Base-by-base conservation (phyloP, 768 basidiomycete genomes). In the Ramaria sp. region DNA sequence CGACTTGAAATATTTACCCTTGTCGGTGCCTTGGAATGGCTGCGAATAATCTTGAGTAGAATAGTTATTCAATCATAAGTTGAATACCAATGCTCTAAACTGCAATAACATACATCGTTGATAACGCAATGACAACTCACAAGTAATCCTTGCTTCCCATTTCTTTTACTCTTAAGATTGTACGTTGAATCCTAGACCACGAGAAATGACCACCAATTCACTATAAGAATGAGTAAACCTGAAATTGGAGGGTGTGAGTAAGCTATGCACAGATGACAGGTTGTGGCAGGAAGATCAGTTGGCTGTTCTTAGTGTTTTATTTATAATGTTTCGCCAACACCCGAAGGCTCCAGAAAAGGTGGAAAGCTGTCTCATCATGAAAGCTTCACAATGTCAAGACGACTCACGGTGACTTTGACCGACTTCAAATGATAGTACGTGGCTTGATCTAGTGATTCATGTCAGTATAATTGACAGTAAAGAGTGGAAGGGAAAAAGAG, bases 241-340 rank as follows among this genome's bases (percentile, higher is more conserved):
- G n/a, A n/a, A n/a, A n/a, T n/a, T 41, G 16, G 24, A 47, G 25
- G 5, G 20, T 44, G 24, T 18, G 45, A 47, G 15, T 22, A 25
- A 32, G 5, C 9, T 25, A 24, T 13, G 56, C 8, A 49, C n/a
- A 30, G 50, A 36, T 32, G 25, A n/a, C 6, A 41, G 20, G 4
- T 24, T 41, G 24, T 34, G 37, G 42, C 27, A 53, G 42, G 64
- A 55, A 53, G 61, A 66, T 79, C 77, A 78, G 76, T 68, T 79
- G 76, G 76, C 77, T 78, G 76, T 78, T 78, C 76, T 79, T 78
- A 78, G 77, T 77, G 69, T 74, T 75, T 72, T 55, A 65, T 62
- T 61, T 62, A 59, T 56, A 59, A 61, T 62, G 24, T 71, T 57
- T 75, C 75, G 70, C 68, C 75, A 74, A 70, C 62, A 70, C 71